Conservation (phyloP, 306 rosid species). For the Fagus sylvatica region DNA sequence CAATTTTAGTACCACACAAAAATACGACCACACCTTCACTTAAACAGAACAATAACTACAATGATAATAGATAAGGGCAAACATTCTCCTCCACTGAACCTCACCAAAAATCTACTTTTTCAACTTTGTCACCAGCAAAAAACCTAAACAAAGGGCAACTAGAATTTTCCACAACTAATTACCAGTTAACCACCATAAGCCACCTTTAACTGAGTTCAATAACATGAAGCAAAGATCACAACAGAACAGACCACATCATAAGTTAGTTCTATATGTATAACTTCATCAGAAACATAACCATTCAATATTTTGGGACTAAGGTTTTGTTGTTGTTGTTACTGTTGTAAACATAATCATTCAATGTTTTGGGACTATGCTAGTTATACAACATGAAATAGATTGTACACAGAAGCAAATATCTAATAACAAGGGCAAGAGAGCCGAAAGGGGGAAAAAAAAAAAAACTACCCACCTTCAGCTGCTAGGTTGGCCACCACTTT, state of each 20-base stretch:
- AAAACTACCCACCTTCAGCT: constrained; percentile 75
- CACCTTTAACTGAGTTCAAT: neutral
- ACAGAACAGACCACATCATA: neutral
- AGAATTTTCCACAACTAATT: neutral
- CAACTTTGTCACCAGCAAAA: neutral
- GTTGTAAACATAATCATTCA: neutral
- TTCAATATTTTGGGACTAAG: neutral
- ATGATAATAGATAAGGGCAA: neutral
- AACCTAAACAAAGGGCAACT: neutral
- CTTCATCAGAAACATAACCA: neutral
- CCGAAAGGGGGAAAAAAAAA: neutral
- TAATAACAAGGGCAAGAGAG: constrained; percentile 14
- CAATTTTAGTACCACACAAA: neutral
- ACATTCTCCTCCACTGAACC: neutral
- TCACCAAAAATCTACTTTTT: neutral
- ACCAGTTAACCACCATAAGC: neutral
- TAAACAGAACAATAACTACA: neutral
- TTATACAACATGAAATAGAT: constrained; percentile 10
- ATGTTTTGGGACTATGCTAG: neutral
- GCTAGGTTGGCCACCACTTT: constrained; percentile 98
- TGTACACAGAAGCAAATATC: neutral
- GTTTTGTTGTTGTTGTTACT: too few relatives aligned
- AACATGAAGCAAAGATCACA: neutral
- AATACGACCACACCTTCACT: neutral
- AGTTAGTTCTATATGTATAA: neutral